Evolutionary conservation across 177 flowering plant genomes (phyloP), one percentile per base, ranked within the genome.

Genomic region (Vitis hybrid): DNA sequence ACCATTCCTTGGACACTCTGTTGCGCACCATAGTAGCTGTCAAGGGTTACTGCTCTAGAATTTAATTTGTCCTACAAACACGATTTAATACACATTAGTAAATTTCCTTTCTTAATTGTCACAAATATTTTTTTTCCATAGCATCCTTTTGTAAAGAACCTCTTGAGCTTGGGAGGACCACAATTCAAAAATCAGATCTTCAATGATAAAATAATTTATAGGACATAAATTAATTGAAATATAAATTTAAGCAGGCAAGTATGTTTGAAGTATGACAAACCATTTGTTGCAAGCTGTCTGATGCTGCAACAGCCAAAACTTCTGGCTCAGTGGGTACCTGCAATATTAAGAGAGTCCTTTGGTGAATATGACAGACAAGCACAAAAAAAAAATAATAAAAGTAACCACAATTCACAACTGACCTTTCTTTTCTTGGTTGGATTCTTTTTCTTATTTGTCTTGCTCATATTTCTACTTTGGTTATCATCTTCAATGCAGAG

Each of bases 391-490:
- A 28, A 28, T 28, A 28, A 28, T 3, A 28, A 28, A 28, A 28
- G 4, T 28, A 28, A 28, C 31, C 31, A 28, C 31, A 3, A 52
- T 11, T 52, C 64, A 59, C 8, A 52, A 75, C 71, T 1, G 52
- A 85, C 90, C 89, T 85, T 87, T 65, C 81, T 75, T 75, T 84
- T 87, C 86, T 85, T 86, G 18, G 80, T 75, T 49, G 79, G 75
- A 72, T 78, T 80, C 69, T 82, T 82, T 73, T 74, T 76, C 72
- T 76, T 82, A 38, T 50, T 73, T 49, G 73, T 38, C 68, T 82
- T 82, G 68, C 68, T 71, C 59, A 71, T 65, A 62, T 59, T 72
- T 61, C 72, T 79, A 76, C 69, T 68, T 67, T 78, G 78, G 52
- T 63, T 76, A 4, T 80, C 85, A 56, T 75, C 82, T 60, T 78